Base-by-base conservation (phyloP, 306 rosid genomes). In the Vicia villosa region DNA sequence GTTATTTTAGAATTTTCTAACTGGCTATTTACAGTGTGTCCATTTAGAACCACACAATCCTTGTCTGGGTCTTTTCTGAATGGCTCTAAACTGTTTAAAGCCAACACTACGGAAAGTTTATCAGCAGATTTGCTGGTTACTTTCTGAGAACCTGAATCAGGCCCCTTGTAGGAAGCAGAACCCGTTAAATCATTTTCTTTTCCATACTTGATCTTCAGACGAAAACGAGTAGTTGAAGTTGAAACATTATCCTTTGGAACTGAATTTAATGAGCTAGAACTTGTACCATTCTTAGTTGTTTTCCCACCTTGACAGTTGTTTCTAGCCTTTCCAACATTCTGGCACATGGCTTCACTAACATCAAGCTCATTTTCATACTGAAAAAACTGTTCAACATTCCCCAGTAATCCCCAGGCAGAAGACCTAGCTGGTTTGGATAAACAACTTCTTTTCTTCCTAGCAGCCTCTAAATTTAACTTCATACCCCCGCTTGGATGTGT, bases 181-280 rank as follows among this genome's bases (percentile, higher is more conserved):
- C 77, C 60, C 65, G 77, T 81, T 75, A 79, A 77, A 81, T 69
- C 77, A 32, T 73, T 68, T 57, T 78, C 83, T 60, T 95, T 89
- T 75, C 97, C 96, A 60, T 84, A 24, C 72, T 82, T 91, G 65
- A 95, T 90, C 90, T 85, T 95, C 82, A 95, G 83, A 74, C 97
- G 97, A 66, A 89, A 61, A 49, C 76, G 81, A 46, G 83, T 77
- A 49, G 85, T 80, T 73, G 83, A 55, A 43, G 85, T 83, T 73
- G 83, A 51, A 74, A 82, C 78, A 73, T 30, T 2, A 68, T 37
- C 22, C 19, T 84, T 85, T 67, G 70, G 79, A 75, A 65, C 82
- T 38, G 88, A 84, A 61, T 80, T 74, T 62, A 28, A 49, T 61
- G 85, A 70, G 41, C 86, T 76, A 71, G 82, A 77, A 73, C 74